These are phyloP conservation scores for Chalciporus sp. DNA, from an alignment of 1,284 basidiomycete genomes.

Conservation along the genomic window DNA sequence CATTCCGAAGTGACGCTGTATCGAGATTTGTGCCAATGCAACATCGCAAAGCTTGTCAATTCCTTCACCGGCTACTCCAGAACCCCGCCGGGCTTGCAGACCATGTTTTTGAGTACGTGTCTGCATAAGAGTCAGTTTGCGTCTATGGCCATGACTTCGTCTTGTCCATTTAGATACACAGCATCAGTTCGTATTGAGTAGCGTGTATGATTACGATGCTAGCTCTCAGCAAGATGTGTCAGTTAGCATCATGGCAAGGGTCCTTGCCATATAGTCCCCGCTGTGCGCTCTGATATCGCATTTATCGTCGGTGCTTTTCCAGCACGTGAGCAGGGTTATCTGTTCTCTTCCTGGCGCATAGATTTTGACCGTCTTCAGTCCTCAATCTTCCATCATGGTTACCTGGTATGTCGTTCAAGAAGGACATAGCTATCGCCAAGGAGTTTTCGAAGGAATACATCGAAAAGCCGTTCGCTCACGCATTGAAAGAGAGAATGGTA, in stretches of 20 bases:
- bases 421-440: too few relatives aligned
- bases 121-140: too few relatives aligned
- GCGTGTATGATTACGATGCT: too few relatives aligned
- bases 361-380: too few relatives aligned
- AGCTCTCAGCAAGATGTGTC: constrained; percentile 1
- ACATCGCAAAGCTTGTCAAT: constrained; percentile 1
- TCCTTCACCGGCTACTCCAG: not conserved
- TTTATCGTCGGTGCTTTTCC: constrained; percentile 3
- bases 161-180: too few relatives aligned
- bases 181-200: too few relatives aligned
- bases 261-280: not conserved
- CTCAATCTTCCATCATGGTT: constrained; percentile 13
- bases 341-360: too few relatives aligned
- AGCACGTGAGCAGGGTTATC: constrained; percentile 5
- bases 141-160: too few relatives aligned
- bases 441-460: too few relatives aligned
- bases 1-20: not conserved
- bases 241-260: not conserved
- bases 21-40: not conserved
- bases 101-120: too few relatives aligned
- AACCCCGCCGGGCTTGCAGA: constrained; percentile 5
- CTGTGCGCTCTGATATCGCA: not conserved
- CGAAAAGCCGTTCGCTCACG: too few relatives aligned
- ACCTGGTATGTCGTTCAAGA: constrained; percentile 18
- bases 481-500: too few relatives aligned